Evolutionary conservation across 768 basidiomycete species (phyloP).

Genomic region (Auricularia auricula-judae): DNA sequence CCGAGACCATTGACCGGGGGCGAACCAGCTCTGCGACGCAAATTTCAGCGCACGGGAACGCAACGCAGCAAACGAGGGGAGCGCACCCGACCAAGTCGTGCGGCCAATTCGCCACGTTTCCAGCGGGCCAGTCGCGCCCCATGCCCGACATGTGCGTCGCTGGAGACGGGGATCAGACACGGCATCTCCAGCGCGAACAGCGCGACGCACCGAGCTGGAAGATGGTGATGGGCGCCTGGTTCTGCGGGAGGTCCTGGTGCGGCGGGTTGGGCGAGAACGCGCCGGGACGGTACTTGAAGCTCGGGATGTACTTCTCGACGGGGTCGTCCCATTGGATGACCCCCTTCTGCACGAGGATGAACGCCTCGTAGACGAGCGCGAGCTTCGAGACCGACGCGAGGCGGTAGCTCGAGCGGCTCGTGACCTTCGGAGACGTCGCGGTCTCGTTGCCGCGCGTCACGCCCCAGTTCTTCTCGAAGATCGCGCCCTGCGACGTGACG

Average conservation of each 20-base stretch:
- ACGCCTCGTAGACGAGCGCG: slow-evolving; percentile 36
- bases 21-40: slow-evolving; percentile 10
- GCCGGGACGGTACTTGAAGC: slow-evolving; percentile 20
- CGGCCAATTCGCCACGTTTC: slow-evolving; percentile 30
- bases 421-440: slow-evolving; percentile 17
- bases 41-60: no score
- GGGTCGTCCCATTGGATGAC: slow-evolving; percentile 31
- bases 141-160: slow-evolving; percentile 23
- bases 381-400: slow-evolving; percentile 43
- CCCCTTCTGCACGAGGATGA: slow-evolving; percentile 38
- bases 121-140: slow-evolving; percentile 27
- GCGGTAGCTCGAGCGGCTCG: slow-evolving; percentile 38
- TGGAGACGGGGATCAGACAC: no score
- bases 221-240: slow-evolving; percentile 14
- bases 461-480: slow-evolving; percentile 38
- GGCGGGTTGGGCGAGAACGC: slow-evolving; percentile 8
- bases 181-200: no score
- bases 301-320: slow-evolving; percentile 32
- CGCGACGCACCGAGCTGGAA: slow-evolving; percentile 11
- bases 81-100: slow-evolving; percentile 13
- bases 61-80: no score
- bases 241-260: background rate
- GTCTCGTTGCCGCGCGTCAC: slow-evolving; percentile 32
- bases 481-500: slow-evolving; percentile 31
- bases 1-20: slow-evolving; percentile 19